A percentile compares a stretch with the other conserved stretches of the same genome.
These are phyloP conservation scores for Ochetophila trinervis DNA, from an alignment of 306 rosid genomes.

Conservation along the genomic window DNA sequence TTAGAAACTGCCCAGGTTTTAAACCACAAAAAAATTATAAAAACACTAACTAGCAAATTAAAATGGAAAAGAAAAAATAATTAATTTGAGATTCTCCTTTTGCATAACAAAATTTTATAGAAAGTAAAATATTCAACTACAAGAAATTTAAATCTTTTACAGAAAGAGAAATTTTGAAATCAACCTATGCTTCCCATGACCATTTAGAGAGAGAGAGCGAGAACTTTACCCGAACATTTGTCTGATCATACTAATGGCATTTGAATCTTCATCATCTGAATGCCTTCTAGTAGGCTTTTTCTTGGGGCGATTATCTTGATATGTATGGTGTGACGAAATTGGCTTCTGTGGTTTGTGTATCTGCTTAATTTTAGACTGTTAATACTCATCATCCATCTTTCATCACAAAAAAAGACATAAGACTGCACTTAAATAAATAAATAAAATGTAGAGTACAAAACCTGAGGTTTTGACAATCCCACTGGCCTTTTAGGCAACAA, in stretches of 20 bases:
- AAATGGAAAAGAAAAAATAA: too few species aligned
- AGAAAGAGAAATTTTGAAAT: neutral
- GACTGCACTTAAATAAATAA: neutral
- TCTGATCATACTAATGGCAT: constrained; percentile 55
- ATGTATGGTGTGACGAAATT: constrained; percentile 29
- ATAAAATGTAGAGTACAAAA: neutral
- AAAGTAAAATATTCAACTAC: neutral
- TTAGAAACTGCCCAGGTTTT: too few species aligned
- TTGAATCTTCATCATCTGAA: constrained; percentile 45
- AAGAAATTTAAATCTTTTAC: neutral
- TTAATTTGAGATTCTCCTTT: neutral
- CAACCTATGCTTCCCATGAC: neutral
- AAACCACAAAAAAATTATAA: too few species aligned
- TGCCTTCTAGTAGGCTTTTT: constrained; percentile 43
- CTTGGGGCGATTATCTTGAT: constrained; percentile 53
- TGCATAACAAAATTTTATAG: neutral
- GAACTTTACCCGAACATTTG: constrained; percentile 51
- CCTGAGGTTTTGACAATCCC: constrained; percentile 62
- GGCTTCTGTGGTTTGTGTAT: constrained; percentile 51
- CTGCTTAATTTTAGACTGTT: constrained; percentile 32
- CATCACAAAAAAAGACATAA: neutral
- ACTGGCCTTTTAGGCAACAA: constrained; percentile 50
- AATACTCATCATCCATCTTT: constrained; percentile 15
- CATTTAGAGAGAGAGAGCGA: neutral
- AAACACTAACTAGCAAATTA: too few species aligned